phyloP scores from a whole-genome alignment of 1,284 basidiomycete species.

The Ganoderma sp. region DNA sequence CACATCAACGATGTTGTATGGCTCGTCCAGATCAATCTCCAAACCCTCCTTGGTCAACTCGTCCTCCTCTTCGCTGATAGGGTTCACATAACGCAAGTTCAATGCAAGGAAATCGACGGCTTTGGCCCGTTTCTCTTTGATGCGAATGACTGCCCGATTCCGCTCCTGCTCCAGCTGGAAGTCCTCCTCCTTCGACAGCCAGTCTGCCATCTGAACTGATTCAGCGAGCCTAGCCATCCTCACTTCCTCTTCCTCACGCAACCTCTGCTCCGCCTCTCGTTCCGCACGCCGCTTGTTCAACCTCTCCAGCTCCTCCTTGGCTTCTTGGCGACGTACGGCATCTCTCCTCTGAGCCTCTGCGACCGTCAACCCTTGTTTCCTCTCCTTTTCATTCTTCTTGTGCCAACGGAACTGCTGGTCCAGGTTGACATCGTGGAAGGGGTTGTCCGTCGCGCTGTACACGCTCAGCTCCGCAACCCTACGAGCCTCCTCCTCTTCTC shows the following conservation, averaged over 20 bases:
- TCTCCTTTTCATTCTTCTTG: slow-evolving; percentile 97
- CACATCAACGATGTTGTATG: slow-evolving; percentile 95
- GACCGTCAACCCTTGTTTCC: slow-evolving; percentile 82
- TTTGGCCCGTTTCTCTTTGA: slow-evolving; percentile 95
- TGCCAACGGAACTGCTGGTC: slow-evolving; percentile 97
- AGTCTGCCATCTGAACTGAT: slow-evolving; percentile 96
- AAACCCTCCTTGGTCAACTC: slow-evolving; percentile 76
- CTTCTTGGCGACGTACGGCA: slow-evolving; percentile 83
- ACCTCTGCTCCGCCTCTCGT: slow-evolving; percentile 85
- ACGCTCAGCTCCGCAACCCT: slow-evolving; percentile 89
- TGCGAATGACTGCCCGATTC: slow-evolving; percentile 88
- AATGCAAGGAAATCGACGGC: slow-evolving; percentile 94
- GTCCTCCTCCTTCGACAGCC: slow-evolving; percentile 96
- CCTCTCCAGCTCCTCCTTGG: slow-evolving; percentile 93
- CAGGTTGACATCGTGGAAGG: slow-evolving; percentile 96
- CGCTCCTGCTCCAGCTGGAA: slow-evolving; percentile 97
- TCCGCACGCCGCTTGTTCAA: slow-evolving; percentile 91
- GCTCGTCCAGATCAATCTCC: slow-evolving; percentile 98
- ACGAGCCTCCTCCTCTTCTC: slow-evolving; percentile 86
- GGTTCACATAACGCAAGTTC: slow-evolving; percentile 88
- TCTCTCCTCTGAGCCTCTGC: slow-evolving; percentile 86
- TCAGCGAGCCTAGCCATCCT: slow-evolving; percentile 89
- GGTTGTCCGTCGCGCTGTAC: slow-evolving; percentile 95
- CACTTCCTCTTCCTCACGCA: slow-evolving; percentile 92
- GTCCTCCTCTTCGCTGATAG: slow-evolving; percentile 71